Percentiles rank a stretch among this genome's conserved stretches.
Conservation (phyloP, 495 filamentous ascomycete genomes). For the Penicillium coffeae region DNA sequence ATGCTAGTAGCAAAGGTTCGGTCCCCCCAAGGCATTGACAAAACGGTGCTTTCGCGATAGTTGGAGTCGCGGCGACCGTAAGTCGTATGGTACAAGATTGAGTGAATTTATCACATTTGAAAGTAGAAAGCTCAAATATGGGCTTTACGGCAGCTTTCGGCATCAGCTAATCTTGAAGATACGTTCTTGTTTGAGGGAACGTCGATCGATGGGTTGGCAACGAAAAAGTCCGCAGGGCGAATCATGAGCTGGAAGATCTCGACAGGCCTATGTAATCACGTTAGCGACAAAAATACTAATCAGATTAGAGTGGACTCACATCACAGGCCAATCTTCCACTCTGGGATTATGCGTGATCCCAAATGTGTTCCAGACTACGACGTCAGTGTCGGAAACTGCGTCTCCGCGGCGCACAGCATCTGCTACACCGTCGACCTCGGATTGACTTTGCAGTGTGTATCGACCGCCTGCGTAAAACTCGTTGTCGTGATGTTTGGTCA, state of each 20-base stretch:
- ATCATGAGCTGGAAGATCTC: constrained; percentile 63
- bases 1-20: too few species aligned
- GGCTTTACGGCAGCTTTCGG: constrained; percentile 32
- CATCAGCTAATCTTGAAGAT: constrained; percentile 45
- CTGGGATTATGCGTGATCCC: constrained; percentile 63
- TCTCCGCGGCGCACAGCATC: constrained; percentile 52
- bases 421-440: constrained; percentile 56
- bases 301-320: constrained; percentile 37
- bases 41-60: too few species aligned
- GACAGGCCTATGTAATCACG: constrained; percentile 39
- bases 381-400: constrained; percentile 47
- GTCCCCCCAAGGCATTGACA: too few species aligned
- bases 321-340: constrained; percentile 65
- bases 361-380: constrained; percentile 52
- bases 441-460: constrained; percentile 78
- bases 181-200: constrained; percentile 59
- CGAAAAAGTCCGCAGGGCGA: constrained; percentile 73
- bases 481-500: constrained; percentile 71
- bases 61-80: not conserved
- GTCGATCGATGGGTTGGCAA: constrained; percentile 68
- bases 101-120: not conserved
- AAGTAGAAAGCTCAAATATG: constrained; percentile 24
- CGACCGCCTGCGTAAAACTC: constrained; percentile 82
- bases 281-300: constrained; percentile 2
- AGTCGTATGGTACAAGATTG: not conserved